Conservation (phyloP, 345 rosid species). For the Firmiana major region DNA sequence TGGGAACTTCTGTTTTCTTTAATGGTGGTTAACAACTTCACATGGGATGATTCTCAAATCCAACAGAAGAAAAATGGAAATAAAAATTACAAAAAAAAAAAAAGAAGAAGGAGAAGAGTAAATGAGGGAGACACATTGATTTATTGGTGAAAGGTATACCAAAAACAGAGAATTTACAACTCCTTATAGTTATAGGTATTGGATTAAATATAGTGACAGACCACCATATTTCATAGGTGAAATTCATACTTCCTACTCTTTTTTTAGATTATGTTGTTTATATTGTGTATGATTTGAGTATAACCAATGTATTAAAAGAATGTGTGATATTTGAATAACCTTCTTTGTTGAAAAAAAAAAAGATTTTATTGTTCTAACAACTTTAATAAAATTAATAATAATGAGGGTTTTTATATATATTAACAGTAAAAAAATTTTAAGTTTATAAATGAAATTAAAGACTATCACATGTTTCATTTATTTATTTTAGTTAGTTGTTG, state of each 20-base stretch:
- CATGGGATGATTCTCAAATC: not conserved
- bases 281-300: not conserved
- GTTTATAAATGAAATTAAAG: too few species aligned
- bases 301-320: not conserved
- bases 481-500: too few species aligned
- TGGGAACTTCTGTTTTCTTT: not conserved
- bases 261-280: not conserved
- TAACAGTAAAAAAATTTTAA: too few species aligned
- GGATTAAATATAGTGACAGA: not conserved
- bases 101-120: not conserved
- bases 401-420: too few species aligned
- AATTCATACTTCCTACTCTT: not conserved
- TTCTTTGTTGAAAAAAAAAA: not conserved
- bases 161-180: not conserved
- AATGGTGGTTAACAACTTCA: not conserved
- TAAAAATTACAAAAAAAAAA: not conserved
- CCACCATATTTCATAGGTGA: not conserved
- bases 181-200: not conserved
- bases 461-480: too few species aligned
- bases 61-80: not conserved
- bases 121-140: not conserved
- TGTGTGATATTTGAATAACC: not conserved
- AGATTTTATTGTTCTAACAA: not conserved
- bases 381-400: not conserved
- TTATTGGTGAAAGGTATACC: not conserved